phyloP scores from a whole-genome alignment of 768 basidiomycete genomes.

The Termitomyces titanicus region DNA sequence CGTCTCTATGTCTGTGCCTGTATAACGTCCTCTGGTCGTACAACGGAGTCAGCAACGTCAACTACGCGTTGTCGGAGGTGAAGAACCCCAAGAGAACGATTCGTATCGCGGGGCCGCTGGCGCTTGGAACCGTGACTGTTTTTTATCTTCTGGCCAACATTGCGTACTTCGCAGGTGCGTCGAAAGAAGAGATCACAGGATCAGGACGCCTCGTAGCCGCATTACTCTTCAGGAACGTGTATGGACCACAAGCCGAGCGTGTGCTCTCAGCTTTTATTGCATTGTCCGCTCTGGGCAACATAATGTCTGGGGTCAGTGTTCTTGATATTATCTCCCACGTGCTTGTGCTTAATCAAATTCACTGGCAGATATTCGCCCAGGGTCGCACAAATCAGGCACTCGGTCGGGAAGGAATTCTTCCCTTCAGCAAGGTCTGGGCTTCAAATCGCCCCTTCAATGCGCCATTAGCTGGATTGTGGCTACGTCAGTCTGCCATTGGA shows the following conservation, averaged over 20 bases:
- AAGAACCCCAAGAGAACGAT: constrained; percentile 60
- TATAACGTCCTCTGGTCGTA: constrained; percentile 48
- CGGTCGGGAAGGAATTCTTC: constrained; percentile 53
- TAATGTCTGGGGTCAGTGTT: constrained; percentile 36
- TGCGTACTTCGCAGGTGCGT: constrained; percentile 66
- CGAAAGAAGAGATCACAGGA: constrained; percentile 56
- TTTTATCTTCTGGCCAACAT: constrained; percentile 62
- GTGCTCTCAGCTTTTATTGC: constrained; percentile 17
- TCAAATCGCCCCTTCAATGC: constrained; percentile 54
- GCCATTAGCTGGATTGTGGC: constrained; percentile 47
- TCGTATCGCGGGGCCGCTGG: constrained; percentile 60
- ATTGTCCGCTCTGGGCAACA: constrained; percentile 49
- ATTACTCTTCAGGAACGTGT: constrained; percentile 64
- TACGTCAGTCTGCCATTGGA: constrained; percentile 37
- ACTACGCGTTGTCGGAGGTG: constrained; percentile 65
- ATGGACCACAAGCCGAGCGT: constrained; percentile 49
- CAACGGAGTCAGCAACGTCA: constrained; percentile 63
- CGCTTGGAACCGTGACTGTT: constrained; percentile 47
- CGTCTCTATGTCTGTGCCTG: constrained; percentile 41
- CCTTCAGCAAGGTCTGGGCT: constrained; percentile 51
- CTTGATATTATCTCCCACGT: background rate
- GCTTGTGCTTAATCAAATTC: background rate
- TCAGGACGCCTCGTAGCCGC: constrained; percentile 63
- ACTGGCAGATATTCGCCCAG: constrained; percentile 19
- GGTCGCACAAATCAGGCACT: constrained; percentile 51